Conservation (phyloP, 768 basidiomycete species). For the Amanita pseudoporphyria region DNA sequence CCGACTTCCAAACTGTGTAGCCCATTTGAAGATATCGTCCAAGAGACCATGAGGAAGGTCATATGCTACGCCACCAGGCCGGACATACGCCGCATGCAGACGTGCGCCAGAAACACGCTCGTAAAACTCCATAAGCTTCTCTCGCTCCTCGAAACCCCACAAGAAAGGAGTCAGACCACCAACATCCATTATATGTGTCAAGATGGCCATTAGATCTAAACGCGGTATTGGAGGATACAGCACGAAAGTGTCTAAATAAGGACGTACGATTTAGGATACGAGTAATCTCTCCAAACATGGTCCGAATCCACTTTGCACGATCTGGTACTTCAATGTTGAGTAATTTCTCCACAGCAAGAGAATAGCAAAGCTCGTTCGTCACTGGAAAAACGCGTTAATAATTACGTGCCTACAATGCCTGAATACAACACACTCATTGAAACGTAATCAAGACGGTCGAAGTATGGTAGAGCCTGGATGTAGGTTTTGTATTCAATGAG, state of each 20-base stretch:
- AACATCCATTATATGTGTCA: slow-evolving; percentile 95
- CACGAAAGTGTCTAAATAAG: slow-evolving; percentile 1
- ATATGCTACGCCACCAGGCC: slow-evolving; percentile 96
- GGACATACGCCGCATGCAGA: slow-evolving; percentile 94
- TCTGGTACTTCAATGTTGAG: slow-evolving; percentile 96
- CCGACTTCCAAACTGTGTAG: slow-evolving; percentile 83
- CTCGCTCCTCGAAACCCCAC: slow-evolving; percentile 99
- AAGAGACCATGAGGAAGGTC: slow-evolving; percentile 98
- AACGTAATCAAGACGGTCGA: slow-evolving; percentile 98
- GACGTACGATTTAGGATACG: slow-evolving; percentile 83
- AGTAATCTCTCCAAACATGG: slow-evolving; percentile 94
- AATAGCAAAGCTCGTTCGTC: slow-evolving; percentile 98
- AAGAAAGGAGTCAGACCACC: slow-evolving; percentile 97
- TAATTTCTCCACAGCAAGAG: slow-evolving; percentile 94
- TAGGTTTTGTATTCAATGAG: slow-evolving; percentile 99
- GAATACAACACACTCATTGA: slow-evolving; percentile 78
- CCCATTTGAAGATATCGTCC: slow-evolving; percentile 97
- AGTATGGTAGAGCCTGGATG: slow-evolving; percentile 95
- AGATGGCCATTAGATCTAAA: slow-evolving; percentile 89
- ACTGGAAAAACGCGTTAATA: slow-evolving; percentile 35
- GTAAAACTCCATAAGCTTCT: slow-evolving; percentile 99
- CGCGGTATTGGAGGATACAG: not conserved
- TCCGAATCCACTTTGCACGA: slow-evolving; percentile 97
- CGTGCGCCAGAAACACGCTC: slow-evolving; percentile 98
- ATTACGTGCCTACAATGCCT: not conserved